phyloP scores from a whole-genome alignment of 202 grass and related monocot species.

The Panicum virgatum region DNA sequence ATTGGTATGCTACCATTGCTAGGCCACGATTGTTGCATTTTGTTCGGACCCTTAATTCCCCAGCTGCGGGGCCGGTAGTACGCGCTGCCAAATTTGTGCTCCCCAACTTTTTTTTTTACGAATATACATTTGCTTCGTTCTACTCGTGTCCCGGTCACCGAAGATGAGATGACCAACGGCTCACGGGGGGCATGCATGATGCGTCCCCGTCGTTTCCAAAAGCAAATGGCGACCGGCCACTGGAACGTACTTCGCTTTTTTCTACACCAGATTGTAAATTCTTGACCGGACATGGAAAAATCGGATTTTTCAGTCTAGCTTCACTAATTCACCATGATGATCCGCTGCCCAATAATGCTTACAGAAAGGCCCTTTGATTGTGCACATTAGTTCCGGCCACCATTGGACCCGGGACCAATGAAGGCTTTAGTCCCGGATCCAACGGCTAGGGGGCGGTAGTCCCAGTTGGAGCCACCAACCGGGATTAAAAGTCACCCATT shows the following conservation, averaged over 20 bases:
- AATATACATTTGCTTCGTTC: neutral
- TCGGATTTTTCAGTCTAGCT: too few relatives aligned
- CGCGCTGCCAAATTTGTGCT: neutral
- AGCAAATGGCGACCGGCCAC: neutral
- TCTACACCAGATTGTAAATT: neutral
- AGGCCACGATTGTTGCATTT: neutral
- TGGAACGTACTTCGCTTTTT: neutral
- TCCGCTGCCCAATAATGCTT: neutral
- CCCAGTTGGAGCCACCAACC: too few relatives aligned
- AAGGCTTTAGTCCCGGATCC: too few relatives aligned
- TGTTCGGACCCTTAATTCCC: neutral
- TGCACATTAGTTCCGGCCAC: too few relatives aligned
- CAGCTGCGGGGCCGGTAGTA: too few relatives aligned
- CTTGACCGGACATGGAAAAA: neutral
- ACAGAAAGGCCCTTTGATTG: too few relatives aligned
- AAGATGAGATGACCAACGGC: neutral
- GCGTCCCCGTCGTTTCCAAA: neutral
- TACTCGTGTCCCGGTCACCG: neutral
- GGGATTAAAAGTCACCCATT: too few relatives aligned
- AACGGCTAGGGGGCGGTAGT: too few relatives aligned
- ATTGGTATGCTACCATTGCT: neutral
- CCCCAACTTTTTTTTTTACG: neutral
- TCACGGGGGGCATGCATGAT: neutral
- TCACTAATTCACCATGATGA: neutral
- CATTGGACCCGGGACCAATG: too few relatives aligned